phyloP scores from a whole-genome alignment of 140 eudicot species.

The Flaveria floridana region DNA sequence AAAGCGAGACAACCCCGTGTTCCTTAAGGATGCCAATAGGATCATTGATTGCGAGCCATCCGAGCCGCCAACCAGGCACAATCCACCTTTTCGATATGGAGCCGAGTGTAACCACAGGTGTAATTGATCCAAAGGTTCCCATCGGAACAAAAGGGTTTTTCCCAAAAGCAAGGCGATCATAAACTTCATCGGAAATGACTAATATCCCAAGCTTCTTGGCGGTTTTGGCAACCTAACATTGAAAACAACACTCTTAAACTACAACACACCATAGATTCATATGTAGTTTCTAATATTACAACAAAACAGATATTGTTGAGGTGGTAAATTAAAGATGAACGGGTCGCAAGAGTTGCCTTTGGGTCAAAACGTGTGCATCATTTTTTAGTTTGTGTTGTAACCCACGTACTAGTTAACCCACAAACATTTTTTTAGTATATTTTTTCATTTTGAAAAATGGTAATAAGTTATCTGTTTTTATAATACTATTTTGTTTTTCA shows the following conservation, averaged over 20 bases:
- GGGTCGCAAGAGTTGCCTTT: too few relatives aligned
- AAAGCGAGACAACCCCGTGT: constrained; percentile 51
- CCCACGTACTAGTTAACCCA: too few relatives aligned
- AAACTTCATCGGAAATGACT: constrained; percentile 46
- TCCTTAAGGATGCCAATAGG: constrained; percentile 55
- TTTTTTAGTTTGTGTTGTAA: too few relatives aligned
- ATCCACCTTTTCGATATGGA: constrained; percentile 89
- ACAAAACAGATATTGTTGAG: not conserved
- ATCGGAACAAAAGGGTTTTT: constrained; percentile 44
- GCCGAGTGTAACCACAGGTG: constrained; percentile 74
- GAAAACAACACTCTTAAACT: not conserved
- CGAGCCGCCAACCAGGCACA: constrained; percentile 96
- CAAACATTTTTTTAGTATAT: too few relatives aligned
- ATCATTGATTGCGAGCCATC: constrained; percentile 88
- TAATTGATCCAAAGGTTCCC: constrained; percentile 44
- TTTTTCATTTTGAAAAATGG: too few relatives aligned
- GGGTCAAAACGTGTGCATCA: too few relatives aligned
- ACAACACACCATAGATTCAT: not conserved
- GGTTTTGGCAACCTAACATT: constrained; percentile 37
- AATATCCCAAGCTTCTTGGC: constrained; percentile 44
- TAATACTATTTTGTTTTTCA: too few relatives aligned
- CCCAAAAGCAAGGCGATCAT: constrained; percentile 43
- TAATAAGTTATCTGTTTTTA: too few relatives aligned
- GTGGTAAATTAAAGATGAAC: not conserved
- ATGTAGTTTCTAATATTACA: not conserved